A percentile compares a stretch with the other conserved stretches of the same genome.
These are phyloP conservation scores for Suillus luteus DNA, from an alignment of 768 basidiomycete species.

Conservation along the genomic window DNA sequence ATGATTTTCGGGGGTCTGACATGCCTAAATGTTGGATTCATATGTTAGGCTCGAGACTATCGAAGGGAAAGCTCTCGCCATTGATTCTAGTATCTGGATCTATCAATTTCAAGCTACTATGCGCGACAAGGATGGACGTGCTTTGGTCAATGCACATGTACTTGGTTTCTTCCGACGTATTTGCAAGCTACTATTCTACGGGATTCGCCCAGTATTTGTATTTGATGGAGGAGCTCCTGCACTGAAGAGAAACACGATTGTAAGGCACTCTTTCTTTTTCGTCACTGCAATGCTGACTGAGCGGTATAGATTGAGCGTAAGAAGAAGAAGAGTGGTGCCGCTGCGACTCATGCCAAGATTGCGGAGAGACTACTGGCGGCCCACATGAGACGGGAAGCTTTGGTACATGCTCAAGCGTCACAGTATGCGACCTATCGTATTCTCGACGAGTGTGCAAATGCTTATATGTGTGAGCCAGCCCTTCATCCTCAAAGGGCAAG, in stretches of 20 bases:
- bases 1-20: not conserved
- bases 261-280: slow-evolving; percentile 36
- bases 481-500: slow-evolving; percentile 42
- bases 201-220: slow-evolving; percentile 97
- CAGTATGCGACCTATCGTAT: slow-evolving; percentile 37
- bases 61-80: slow-evolving; percentile 94
- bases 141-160: slow-evolving; percentile 90
- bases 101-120: slow-evolving; percentile 99
- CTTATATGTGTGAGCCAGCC: slow-evolving; percentile 16
- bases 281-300: slow-evolving; percentile 11
- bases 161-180: slow-evolving; percentile 89
- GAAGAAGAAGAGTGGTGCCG: slow-evolving; percentile 90
- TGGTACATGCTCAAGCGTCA: slow-evolving; percentile 57
- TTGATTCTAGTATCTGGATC: slow-evolving; percentile 99
- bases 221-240: slow-evolving; percentile 97
- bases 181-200: slow-evolving; percentile 93
- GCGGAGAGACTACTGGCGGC: slow-evolving; percentile 93
- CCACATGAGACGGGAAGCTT: slow-evolving; percentile 86
- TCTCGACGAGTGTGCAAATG: not conserved
- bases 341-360: slow-evolving; percentile 78
- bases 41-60: slow-evolving; percentile 80
- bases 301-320: slow-evolving; percentile 73
- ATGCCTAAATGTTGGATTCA: slow-evolving; percentile 6
- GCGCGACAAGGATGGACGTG: slow-evolving; percentile 95
- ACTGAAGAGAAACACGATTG: slow-evolving; percentile 88